These are phyloP conservation scores for Biscutella laevigata DNA, from an alignment of 441 rosid species.

Conservation along the genomic window DNA sequence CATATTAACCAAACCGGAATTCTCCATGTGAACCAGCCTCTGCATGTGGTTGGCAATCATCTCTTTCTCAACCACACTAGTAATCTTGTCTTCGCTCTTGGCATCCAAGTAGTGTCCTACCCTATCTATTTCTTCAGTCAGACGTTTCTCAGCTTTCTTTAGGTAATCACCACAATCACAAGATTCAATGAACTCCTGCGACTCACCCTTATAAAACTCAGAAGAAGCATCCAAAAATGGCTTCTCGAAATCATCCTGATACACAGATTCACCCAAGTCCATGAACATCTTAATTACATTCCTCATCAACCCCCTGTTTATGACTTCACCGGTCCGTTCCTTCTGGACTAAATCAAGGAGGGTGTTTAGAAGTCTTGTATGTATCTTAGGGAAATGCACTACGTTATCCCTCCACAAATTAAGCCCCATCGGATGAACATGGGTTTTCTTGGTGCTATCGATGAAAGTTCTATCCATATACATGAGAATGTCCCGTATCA, in stretches of 20 bases:
- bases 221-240: constrained; percentile 83
- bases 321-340: constrained; percentile 84
- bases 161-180: constrained; percentile 89
- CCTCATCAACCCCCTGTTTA: constrained; percentile 82
- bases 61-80: constrained; percentile 87
- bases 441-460: constrained; percentile 60
- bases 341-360: constrained; percentile 76
- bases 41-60: constrained; percentile 95
- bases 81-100: constrained; percentile 82
- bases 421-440: constrained; percentile 86
- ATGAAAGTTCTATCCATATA: constrained; percentile 93
- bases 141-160: constrained; percentile 80
- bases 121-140: constrained; percentile 87
- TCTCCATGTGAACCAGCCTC: constrained; percentile 93
- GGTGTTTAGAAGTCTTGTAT: constrained; percentile 56
- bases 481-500: constrained; percentile 95
- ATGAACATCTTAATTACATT: constrained; percentile 81
- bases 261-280: constrained; percentile 82
- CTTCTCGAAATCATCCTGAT: constrained; percentile 93
- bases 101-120: constrained; percentile 81
- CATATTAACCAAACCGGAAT: constrained; percentile 89
- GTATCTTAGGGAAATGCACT: constrained; percentile 63
- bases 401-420: constrained; percentile 88
- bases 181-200: constrained; percentile 79
- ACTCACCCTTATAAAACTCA: constrained; percentile 79